Percentiles rank a stretch among this genome's conserved stretches.
Evolutionary conservation across 768 basidiomycete species (phyloP).

Genomic region (Phaffia australis): DNA sequence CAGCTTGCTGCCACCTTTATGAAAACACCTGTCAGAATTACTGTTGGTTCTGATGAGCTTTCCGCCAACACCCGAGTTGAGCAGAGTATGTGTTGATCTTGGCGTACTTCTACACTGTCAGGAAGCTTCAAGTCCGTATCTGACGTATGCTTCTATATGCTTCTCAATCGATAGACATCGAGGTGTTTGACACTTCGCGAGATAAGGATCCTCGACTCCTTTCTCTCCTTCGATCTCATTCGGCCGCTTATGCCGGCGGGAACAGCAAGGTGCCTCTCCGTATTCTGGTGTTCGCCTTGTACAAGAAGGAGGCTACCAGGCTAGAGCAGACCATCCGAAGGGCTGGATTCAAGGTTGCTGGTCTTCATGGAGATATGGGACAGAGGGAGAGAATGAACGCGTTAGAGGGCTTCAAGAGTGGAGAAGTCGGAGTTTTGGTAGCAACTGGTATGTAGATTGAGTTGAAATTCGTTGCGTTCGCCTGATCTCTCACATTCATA

Average conservation of each 20-base stretch:
- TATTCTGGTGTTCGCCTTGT: slow-evolving; percentile 83
- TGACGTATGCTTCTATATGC: neutral
- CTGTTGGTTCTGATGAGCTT: slow-evolving; percentile 89
- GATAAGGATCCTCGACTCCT: slow-evolving; percentile 55
- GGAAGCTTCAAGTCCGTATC: neutral
- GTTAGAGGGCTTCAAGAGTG: slow-evolving; percentile 74
- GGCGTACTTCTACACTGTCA: neutral
- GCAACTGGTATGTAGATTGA: slow-evolving; percentile 46
- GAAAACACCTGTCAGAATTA: slow-evolving; percentile 71
- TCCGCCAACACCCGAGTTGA: slow-evolving; percentile 90
- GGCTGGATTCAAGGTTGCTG: slow-evolving; percentile 66
- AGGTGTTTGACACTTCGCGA: slow-evolving; percentile 74
- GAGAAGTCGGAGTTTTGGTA: slow-evolving; percentile 68
- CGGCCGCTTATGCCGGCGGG: slow-evolving; percentile 41
- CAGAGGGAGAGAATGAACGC: slow-evolving; percentile 75
- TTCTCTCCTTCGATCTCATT: slow-evolving; percentile 35
- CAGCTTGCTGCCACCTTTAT: slow-evolving; percentile 80
- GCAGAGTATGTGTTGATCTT: slow-evolving; percentile 44
- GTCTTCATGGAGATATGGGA: slow-evolving; percentile 81
- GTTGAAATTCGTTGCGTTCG: neutral
- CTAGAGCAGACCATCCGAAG: slow-evolving; percentile 66
- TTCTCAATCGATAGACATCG: slow-evolving; percentile 45
- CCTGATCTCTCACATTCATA: neutral
- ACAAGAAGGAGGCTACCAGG: slow-evolving; percentile 94
- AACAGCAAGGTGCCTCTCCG: slow-evolving; percentile 40